Conservation (phyloP, 768 basidiomycete genomes). For the Ramaria sp. region DNA sequence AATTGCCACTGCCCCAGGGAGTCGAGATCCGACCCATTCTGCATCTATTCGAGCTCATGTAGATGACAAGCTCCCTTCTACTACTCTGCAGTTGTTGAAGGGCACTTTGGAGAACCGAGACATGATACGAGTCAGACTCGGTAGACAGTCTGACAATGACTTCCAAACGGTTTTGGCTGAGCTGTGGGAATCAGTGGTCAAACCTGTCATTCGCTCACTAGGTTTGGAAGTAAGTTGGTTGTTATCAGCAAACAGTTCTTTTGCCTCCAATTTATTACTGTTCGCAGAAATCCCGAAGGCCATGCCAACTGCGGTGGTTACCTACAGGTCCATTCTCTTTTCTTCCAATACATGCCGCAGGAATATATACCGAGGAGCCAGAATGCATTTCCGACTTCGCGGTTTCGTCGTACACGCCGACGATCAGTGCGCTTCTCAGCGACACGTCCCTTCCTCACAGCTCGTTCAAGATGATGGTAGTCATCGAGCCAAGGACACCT, state of each 20-base stretch:
- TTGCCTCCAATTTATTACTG: too few relatives aligned
- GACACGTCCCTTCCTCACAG: too few relatives aligned
- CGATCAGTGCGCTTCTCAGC: constrained; percentile 17
- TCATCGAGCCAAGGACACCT: constrained; percentile 14
- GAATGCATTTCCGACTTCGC: constrained; percentile 12
- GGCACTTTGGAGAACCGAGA: background rate
- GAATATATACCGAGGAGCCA: constrained; percentile 14
- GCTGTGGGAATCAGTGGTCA: background rate
- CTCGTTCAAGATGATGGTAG: constrained; percentile 6
- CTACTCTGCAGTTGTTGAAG: too few relatives aligned
- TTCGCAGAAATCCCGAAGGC: background rate
- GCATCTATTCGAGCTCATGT: too few relatives aligned
- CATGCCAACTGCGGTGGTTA: constrained; percentile 18
- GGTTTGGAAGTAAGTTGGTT: background rate
- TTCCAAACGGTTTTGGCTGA: background rate
- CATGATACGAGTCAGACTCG: background rate
- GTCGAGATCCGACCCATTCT: too few relatives aligned
- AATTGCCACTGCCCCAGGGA: too few relatives aligned
- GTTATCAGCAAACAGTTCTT: background rate
- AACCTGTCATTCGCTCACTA: background rate
- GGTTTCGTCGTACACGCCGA: constrained; percentile 26
- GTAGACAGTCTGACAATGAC: background rate
- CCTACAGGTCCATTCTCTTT: constrained; percentile 24
- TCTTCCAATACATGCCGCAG: constrained; percentile 32
- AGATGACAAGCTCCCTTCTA: too few relatives aligned